Evolutionary conservation across 306 rosid genomes (phyloP).

Genomic region (Arachis hypogaea): DNA sequence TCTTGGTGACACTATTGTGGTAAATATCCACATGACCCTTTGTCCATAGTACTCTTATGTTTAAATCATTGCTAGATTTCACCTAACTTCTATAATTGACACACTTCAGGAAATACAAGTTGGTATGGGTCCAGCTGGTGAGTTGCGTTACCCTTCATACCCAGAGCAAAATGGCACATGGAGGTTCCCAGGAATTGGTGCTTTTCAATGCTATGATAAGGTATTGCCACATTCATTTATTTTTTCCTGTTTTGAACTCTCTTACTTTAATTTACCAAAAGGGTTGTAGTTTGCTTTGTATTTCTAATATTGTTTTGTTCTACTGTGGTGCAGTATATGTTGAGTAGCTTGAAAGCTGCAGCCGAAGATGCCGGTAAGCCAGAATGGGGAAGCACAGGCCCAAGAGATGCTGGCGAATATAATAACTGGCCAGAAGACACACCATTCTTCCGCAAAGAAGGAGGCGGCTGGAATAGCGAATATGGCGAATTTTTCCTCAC

Average conservation of each 20-base stretch:
- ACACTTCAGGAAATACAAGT: conserved; percentile 89
- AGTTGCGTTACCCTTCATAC: conserved; percentile 94
- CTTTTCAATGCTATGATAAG: conserved; percentile 96
- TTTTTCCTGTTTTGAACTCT: not conserved
- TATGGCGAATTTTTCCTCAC: conserved; percentile 89
- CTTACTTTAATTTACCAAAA: not conserved
- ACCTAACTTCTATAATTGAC: not conserved
- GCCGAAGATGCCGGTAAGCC: conserved; percentile 76
- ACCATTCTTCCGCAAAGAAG: conserved; percentile 79
- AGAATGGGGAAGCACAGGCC: conserved; percentile 96
- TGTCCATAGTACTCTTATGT: not conserved
- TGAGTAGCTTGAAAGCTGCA: conserved; percentile 75
- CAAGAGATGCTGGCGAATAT: conserved; percentile 94
- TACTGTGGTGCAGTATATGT: conserved; percentile 70
- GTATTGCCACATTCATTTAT: conserved; percentile 40
- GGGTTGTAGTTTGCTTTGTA: not conserved
- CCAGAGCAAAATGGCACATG: conserved; percentile 94
- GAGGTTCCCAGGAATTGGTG: conserved; percentile 95
- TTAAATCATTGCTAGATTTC: not conserved
- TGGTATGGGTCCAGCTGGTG: conserved; percentile 99
- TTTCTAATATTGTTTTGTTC: conserved; percentile 10
- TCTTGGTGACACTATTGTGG: conserved; percentile 94
- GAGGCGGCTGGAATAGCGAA: conserved; percentile 76
- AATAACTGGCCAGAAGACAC: conserved; percentile 98
- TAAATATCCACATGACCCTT: conserved; percentile 23